Percentiles rank a stretch among this genome's conserved stretches.
These are phyloP conservation scores for Ophiostoma quercus DNA, from an alignment of 2,329 filamentous ascomycete genomes.

Conservation along the genomic window DNA sequence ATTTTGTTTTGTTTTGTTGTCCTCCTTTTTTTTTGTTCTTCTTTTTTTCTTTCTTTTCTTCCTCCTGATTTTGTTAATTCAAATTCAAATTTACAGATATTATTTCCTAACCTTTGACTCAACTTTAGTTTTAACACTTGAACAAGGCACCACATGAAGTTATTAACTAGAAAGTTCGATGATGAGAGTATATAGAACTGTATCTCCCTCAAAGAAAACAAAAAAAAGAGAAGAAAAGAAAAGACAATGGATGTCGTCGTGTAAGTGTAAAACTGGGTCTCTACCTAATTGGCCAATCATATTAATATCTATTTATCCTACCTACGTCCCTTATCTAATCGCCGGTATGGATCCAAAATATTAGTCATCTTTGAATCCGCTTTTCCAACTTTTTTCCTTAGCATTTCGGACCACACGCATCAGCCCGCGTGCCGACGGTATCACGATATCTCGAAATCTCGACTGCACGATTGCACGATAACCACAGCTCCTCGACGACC, in stretches of 20 bases:
- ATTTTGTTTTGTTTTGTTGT: no score
- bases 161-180: no score
- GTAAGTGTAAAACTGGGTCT: not conserved
- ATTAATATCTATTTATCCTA: not conserved
- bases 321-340: not conserved
- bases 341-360: not conserved
- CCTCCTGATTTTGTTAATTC: no score
- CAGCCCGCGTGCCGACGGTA: constrained; percentile 7
- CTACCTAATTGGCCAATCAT: not conserved
- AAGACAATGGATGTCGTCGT: not conserved
- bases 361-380: not conserved
- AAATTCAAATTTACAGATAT: no score
- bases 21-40: no score
- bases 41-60: no score
- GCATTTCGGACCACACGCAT: not conserved
- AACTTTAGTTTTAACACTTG: no score
- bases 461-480: not conserved
- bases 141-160: no score
- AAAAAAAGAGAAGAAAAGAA: not conserved
- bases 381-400: constrained; percentile 1
- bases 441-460: not conserved
- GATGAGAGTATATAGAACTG: no score
- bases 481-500: not conserved
- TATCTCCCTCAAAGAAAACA: no score
- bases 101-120: no score